Evolutionary conservation across 2,329 filamentous ascomycete genomes (phyloP), one percentile per base, ranked within the genome.

Genomic region (Trichoderma atrobrunneum): DNA sequence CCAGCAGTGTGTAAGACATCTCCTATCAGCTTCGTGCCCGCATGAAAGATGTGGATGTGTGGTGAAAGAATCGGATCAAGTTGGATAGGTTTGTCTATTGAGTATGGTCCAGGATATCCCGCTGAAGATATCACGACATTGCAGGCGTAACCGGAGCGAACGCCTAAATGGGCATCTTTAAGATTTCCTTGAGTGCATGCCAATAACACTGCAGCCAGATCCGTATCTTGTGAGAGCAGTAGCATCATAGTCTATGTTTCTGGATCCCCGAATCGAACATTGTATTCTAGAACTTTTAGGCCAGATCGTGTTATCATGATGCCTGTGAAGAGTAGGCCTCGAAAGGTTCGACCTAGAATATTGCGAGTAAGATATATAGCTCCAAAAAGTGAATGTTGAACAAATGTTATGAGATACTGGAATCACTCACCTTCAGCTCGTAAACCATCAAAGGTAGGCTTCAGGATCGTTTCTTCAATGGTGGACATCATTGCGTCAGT

Each of bases 311-410:
- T 48, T 8, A 48, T 48, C 39, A 48, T 48, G 39, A 48, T 48
- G 2, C 39, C 39, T 2, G 39, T 48, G 4, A 48, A 48, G 16
- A 48, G 18, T 48, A 48, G 18, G 39, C 39, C 39, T 48, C 39
- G 18, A 48, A 48, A 48, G 0, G 43, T 51, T 21, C 43, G 43
- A 5, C 43, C 43, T 24, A 7, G 18, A 39, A 18, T 39, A 39
- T 2, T 18, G 2, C 0, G 0, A 3, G 36, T 39, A 3, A 39
- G 36, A 39, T 39, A 16, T 7, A 18, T 18, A 3, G 1, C 36
- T 39, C 36, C 7, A 51, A 3, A 12, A 0, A 51, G 5, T 6
- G 4, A 21, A 51, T 51, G 24, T 24, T 51, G 43, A 12, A 21
- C 4, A 21, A 5, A 48, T 48, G n/a, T 12, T 5, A 7, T 12